Evolutionary conservation across 306 rosid genomes (phyloP), one percentile per base, ranked within the genome.

Genomic region (Quercus variabilis): DNA sequence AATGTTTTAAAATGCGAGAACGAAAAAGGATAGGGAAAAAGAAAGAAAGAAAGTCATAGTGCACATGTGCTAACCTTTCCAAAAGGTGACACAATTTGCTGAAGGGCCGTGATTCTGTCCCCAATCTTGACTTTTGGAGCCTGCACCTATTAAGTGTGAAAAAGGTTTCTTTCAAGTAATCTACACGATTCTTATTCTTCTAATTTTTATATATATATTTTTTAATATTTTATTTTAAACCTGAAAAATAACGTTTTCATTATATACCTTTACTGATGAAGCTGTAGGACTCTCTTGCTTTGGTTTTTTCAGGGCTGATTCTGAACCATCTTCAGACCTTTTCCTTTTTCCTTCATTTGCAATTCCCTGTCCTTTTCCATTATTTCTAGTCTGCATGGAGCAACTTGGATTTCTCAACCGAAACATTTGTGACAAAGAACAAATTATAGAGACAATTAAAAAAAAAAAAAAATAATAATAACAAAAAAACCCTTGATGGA

Each of bases 51-150:
- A 57, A 17, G 14, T 49, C 38, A 55, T 64, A 70, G 83, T 82
- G 80, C 84, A 73, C 67, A 81, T 18, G 20, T 51, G 73, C 80
- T 58, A 46, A 95, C 99, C 98, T 95, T 95, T 88, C 99, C 99
- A 82, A 95, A 95, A 56, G 99, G 99, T 80, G 99, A 92, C 82
- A 95, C 99, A 76, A 95, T 95, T 88, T 92, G 99, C 78, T 95
- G 99, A 84, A 95, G 98, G 76, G 95, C 85, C 46, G 98, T 86
- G 87, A 95, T 91, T 85, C 82, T 92, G 67, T 95, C 98, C 18
- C 82, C 89, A 77, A 95, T 72, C 94, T 92, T 95, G 88, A 91
- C 97, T 92, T 95, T 95, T 55, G 99, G 98, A 75, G 92, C 92
- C 81, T 90, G 98, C 73, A 87, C 84, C 93, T 89, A 77, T 85